A percentile compares a stretch with the other conserved stretches of the same genome.
Conservation (phyloP, 2,329 filamentous ascomycete genomes). For the Thelonectria discophora region DNA sequence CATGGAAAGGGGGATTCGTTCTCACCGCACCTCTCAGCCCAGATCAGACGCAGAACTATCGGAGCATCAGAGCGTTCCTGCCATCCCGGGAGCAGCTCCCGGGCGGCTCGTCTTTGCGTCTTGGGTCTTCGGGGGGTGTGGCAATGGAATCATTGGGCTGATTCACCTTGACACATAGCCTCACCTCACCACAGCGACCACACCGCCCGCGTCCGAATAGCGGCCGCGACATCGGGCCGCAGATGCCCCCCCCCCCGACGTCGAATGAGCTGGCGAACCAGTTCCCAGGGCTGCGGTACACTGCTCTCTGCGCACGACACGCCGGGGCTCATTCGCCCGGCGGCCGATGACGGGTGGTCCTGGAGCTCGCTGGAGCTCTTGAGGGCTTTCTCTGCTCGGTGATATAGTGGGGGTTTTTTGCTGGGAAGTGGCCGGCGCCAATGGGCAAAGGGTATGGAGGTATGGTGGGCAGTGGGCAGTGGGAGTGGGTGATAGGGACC, state of each 20-base stretch:
- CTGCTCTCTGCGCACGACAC: neutral
- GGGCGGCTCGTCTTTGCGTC: slow-evolving; percentile 26
- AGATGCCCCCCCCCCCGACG: neutral
- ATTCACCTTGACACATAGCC: slow-evolving; percentile 20
- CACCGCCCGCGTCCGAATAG: slow-evolving; percentile 25
- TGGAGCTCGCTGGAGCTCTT: slow-evolving; percentile 37
- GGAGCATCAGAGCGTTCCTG: slow-evolving; percentile 4
- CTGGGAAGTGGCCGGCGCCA: slow-evolving; percentile 24
- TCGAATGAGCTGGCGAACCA: slow-evolving; percentile 1
- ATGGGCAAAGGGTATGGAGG: slow-evolving; percentile 31
- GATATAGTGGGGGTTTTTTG: slow-evolving; percentile 37
- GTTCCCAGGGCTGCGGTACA: slow-evolving; percentile 13
- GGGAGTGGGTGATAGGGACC: too few relatives aligned
- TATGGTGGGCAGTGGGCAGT: neutral
- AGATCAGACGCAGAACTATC: slow-evolving; percentile 16
- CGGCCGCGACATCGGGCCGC: slow-evolving; percentile 18
- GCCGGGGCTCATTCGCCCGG: slow-evolving; percentile 1
- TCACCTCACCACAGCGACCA: slow-evolving; percentile 31
- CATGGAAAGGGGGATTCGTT: neutral
- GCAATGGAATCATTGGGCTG: neutral
- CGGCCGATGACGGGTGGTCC: slow-evolving; percentile 23
- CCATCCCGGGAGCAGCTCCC: slow-evolving; percentile 27
- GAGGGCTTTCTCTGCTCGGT: slow-evolving; percentile 35
- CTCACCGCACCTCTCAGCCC: slow-evolving; percentile 42
- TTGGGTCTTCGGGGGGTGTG: slow-evolving; percentile 4